Percentiles rank a stretch among this genome's conserved stretches.
phyloP scores from a whole-genome alignment of 2,329 filamentous ascomycete species.

The Fusarium foetens region DNA sequence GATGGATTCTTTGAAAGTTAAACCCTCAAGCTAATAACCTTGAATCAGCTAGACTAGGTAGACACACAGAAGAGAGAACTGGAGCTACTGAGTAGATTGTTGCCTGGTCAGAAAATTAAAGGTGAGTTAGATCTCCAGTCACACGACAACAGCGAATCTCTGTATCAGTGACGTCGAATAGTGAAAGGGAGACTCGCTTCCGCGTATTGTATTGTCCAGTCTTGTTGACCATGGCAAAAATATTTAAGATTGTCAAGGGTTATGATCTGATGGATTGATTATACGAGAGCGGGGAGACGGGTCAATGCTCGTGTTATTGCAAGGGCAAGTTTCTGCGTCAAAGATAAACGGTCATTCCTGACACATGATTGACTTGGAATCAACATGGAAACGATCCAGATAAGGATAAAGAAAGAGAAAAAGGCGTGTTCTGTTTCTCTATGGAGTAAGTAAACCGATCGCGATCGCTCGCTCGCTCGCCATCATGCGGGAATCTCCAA shows the following conservation, averaged over 20 bases:
- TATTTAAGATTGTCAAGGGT: constrained; percentile 34
- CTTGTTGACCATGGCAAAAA: neutral
- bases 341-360: constrained; percentile 23
- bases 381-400: neutral
- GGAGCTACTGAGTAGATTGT: constrained; percentile 5
- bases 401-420: neutral
- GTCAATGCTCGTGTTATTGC: constrained; percentile 13
- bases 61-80: neutral
- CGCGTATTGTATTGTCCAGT: neutral
- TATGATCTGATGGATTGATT: constrained; percentile 32
- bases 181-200: constrained; percentile 16
- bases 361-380: constrained; percentile 5
- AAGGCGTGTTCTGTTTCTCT: neutral
- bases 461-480: neutral
- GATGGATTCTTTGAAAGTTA: neutral
- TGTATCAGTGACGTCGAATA: constrained; percentile 19
- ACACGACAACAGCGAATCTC: constrained; percentile 10
- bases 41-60: constrained; percentile 4
- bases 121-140: constrained; percentile 3
- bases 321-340: constrained; percentile 9
- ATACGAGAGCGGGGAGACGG: constrained; percentile 20
- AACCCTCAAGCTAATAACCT: constrained; percentile 1
- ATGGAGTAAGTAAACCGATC: constrained; percentile 1
- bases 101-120: constrained; percentile 15
- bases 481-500: neutral